Percentiles rank a stretch among this genome's conserved stretches.
Evolutionary conservation across 139 green algal genomes (phyloP).

Genomic region (Desmodesmus armatus): DNA sequence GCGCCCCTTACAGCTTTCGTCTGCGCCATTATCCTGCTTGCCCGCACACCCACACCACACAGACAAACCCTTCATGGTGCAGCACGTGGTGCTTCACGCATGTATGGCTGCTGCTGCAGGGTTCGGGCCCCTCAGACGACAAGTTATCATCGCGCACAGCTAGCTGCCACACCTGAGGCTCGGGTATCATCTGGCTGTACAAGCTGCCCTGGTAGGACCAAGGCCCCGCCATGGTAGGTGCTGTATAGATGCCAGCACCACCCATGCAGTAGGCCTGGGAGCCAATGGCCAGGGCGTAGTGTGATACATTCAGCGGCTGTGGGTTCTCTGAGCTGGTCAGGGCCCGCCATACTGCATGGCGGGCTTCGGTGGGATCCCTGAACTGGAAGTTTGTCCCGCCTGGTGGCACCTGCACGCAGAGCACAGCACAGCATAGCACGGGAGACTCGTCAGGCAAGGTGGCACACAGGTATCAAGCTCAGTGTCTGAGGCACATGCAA

Average conservation of each 20-base stretch:
- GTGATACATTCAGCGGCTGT: neutral
- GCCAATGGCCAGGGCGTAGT: slow-evolving; percentile 37
- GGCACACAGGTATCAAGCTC: too few species aligned
- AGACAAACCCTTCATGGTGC: too few species aligned
- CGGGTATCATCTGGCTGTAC: slow-evolving; percentile 33
- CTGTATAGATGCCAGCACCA: slow-evolving; percentile 37
- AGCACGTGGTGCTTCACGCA: too few species aligned
- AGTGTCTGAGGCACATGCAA: too few species aligned
- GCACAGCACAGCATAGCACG: too few species aligned
- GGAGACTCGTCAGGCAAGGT: too few species aligned
- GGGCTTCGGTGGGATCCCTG: slow-evolving; percentile 34
- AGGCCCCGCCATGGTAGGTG: slow-evolving; percentile 35
- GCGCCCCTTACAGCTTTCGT: too few species aligned
- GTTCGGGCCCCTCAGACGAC: too few species aligned
- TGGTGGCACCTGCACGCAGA: slow-evolving; percentile 15
- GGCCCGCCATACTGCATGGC: slow-evolving; percentile 12
- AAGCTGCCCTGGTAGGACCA: slow-evolving; percentile 30
- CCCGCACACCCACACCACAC: too few species aligned
- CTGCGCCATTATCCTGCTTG: too few species aligned
- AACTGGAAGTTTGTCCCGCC: slow-evolving; percentile 48
- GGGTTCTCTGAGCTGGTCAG: neutral
- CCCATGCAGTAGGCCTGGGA: slow-evolving; percentile 40
- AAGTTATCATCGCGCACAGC: too few species aligned
- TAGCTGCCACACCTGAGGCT: slow-evolving; percentile 41
- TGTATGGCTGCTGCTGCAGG: too few species aligned